phyloP scores from a whole-genome alignment of 192 early-diverging fungal species.

The Podila verticillata region DNA sequence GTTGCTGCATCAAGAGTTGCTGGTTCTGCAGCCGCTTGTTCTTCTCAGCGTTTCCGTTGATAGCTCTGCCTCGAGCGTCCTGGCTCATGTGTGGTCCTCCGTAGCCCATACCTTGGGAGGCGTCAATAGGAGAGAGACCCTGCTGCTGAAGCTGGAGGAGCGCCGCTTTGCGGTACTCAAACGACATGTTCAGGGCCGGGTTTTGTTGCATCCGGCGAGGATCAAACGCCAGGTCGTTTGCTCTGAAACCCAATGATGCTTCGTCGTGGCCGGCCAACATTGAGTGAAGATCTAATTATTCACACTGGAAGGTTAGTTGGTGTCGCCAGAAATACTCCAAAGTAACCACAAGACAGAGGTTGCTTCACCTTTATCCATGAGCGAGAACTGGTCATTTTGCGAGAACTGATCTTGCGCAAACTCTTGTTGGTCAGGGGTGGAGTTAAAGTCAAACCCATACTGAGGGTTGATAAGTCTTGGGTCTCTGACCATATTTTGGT shows the following conservation, averaged over 20 bases:
- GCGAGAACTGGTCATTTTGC: conserved; percentile 4
- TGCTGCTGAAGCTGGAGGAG: conserved; percentile 15
- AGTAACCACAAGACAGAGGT: too few species aligned
- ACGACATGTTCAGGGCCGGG: conserved; percentile 7
- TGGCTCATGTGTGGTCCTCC: not conserved
- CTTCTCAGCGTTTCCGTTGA: conserved; percentile 15
- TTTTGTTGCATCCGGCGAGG: conserved; percentile 16
- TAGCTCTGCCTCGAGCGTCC: not conserved
- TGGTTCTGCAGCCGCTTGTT: conserved; percentile 28
- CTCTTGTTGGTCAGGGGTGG: conserved; percentile 1
- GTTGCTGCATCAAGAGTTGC: conserved; percentile 33
- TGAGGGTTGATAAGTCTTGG: conserved; percentile 28
- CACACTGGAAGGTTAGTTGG: not conserved
- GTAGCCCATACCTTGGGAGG: not conserved
- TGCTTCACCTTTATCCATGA: conserved; percentile 19
- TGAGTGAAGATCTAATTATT: conserved; percentile 16
- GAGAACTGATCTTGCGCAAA: not conserved
- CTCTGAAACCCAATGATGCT: conserved; percentile 25
- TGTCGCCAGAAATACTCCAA: not conserved
- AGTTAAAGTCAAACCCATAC: conserved; percentile 26
- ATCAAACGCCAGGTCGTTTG: conserved; percentile 29
- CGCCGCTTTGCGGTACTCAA: conserved; percentile 17
- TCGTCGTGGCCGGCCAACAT: conserved; percentile 28
- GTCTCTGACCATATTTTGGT: conserved; percentile 27
- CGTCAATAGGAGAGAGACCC: not conserved